These are phyloP conservation scores for Tulasnella sp. DNA, from an alignment of 768 basidiomycete species.

Conservation along the genomic window DNA sequence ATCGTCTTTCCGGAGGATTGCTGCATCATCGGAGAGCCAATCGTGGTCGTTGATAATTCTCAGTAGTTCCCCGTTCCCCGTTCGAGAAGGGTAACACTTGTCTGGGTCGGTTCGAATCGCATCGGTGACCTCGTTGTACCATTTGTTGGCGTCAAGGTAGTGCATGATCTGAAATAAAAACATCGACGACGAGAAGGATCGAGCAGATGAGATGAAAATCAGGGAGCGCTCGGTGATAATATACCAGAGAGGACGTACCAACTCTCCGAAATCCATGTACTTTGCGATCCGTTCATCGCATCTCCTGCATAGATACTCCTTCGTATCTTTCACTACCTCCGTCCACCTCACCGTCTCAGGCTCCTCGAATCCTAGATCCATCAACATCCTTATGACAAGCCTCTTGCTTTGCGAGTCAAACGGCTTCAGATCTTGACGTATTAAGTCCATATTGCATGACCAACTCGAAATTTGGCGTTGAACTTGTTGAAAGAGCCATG, in stretches of 20 bases:
- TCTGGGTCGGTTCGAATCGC: background rate
- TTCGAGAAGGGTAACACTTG: background rate
- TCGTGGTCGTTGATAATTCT: background rate
- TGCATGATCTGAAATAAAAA: background rate
- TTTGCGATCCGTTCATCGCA: background rate
- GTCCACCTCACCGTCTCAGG: background rate
- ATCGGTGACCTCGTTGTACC: background rate
- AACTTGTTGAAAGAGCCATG: too few species aligned
- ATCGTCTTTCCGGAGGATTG: background rate
- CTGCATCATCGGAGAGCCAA: background rate
- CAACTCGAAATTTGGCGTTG: too few species aligned
- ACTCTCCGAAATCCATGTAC: background rate
- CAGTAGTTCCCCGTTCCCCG: background rate
- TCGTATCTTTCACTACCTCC: background rate
- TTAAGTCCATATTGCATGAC: background rate
- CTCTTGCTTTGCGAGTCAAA: background rate
- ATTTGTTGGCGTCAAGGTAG: background rate
- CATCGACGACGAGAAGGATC: background rate
- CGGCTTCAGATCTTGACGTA: background rate
- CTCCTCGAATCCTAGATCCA: background rate
- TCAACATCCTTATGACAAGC: background rate
- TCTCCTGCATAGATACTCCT: background rate
- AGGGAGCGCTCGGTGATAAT: background rate
- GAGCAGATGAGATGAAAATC: background rate
- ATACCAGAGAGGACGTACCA: background rate